Evolutionary conservation across 2,329 filamentous ascomycete species (phyloP), one percentile per base, ranked within the genome.

Genomic region (Macrophomina phaseolina): DNA sequence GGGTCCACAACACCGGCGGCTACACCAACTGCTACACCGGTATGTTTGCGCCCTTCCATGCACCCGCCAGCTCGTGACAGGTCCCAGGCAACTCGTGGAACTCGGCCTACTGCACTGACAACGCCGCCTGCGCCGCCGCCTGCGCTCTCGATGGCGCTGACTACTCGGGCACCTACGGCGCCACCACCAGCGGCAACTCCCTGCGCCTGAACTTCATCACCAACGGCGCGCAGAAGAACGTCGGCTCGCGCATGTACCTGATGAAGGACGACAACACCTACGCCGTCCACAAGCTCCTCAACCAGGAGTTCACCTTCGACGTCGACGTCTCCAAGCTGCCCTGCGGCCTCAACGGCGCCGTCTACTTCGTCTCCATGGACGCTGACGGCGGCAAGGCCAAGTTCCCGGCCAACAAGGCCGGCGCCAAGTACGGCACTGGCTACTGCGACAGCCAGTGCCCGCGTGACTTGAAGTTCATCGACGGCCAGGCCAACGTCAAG

Each of bases 321-420:
- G 73, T 74, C 48, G 73, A 74, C 62, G 60, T 71, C 0, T 73
- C 71, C 4, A 70, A 73, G 38, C 68, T 73, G 8, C 73, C 73
- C n/a, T 74, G 73, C 65, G 73, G 63, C 52, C 63, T 73, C 14
- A 91, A 91, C 75, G 89, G 89, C 52, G 90, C 90, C 53, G 80
- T 92, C 55, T 91, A 92, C 80, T 83, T 90, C 56, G 80, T 85
- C 6, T 78, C 82, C 71, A 90, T 89, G 87, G 82, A 85, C 16
- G 79, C 81, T 6, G 86, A 89, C 71, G 90, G 90, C 70, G 89
- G 88, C 38, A 69, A 82, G 67, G 74, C 81, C 61, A 79, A 78
- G 68, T 84, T 81, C 71, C 73, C 81, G 0, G 76, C 69, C 72
- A 87, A 79, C 71, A 75, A 75, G 68, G 77, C 77, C 51, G 77